These are phyloP conservation scores for Phoma herbarum DNA, from an alignment of 2,329 filamentous ascomycete species.

Conservation along the genomic window DNA sequence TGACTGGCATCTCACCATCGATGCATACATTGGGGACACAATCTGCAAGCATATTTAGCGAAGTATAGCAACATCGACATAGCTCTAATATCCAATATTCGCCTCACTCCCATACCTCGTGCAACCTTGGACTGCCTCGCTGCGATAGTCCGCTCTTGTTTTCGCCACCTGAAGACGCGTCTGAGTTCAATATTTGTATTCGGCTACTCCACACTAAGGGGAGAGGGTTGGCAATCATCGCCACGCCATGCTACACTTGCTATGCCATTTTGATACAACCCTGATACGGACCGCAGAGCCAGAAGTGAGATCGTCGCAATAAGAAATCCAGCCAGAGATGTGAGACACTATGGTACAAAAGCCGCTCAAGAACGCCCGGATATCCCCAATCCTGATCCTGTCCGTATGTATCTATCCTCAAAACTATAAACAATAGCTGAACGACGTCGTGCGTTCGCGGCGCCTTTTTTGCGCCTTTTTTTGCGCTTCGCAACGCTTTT, in stretches of 20 bases:
- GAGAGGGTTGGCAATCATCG: slow-evolving; percentile 20
- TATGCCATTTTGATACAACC: slow-evolving; percentile 24
- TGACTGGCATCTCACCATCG: neutral
- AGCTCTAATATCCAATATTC: neutral
- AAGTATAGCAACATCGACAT: neutral
- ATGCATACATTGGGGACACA: neutral
- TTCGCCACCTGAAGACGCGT: neutral
- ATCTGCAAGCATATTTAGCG: slow-evolving; percentile 6
- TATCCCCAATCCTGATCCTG: neutral
- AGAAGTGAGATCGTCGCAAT: slow-evolving; percentile 12
- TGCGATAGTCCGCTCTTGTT: neutral
- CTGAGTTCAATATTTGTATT: neutral
- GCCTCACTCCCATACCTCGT: neutral
- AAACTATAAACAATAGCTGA: slow-evolving; percentile 13
- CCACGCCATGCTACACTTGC: slow-evolving; percentile 11
- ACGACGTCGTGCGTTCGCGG: neutral
- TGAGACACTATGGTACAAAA: slow-evolving; percentile 17
- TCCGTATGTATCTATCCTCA: slow-evolving; percentile 13
- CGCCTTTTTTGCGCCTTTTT: neutral
- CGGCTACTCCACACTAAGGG: slow-evolving; percentile 14
- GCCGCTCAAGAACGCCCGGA: slow-evolving; percentile 12
- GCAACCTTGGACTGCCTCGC: neutral
- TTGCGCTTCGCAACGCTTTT: neutral
- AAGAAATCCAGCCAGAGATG: slow-evolving; percentile 12
- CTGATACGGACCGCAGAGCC: neutral